phyloP scores from a whole-genome alignment of 78 protist genomes.

The Planoprotostelium fungivorum region DNA sequence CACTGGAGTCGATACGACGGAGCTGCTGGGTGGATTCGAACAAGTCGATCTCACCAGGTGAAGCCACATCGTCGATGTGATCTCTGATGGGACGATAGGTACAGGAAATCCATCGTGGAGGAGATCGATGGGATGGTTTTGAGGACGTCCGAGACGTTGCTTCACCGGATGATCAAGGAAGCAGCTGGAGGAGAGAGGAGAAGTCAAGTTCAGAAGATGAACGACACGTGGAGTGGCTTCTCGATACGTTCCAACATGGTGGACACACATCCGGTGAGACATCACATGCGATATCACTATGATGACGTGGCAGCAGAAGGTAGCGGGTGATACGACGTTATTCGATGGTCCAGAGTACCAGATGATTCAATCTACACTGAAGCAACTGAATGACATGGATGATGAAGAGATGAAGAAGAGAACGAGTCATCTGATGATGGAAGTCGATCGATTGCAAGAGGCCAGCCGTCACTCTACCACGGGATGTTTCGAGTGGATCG shows the following conservation, averaged over 20 bases:
- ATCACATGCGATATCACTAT: too few species aligned
- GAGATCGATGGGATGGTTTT: background rate
- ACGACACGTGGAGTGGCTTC: background rate
- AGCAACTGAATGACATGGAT: background rate
- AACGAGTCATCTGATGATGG: too few species aligned
- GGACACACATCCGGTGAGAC: background rate
- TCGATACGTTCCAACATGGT: background rate
- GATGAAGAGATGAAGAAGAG: background rate
- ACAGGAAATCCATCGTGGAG: background rate
- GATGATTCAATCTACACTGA: background rate
- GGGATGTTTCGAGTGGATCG: slow-evolving; percentile 96
- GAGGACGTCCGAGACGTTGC: background rate
- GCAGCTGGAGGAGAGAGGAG: background rate
- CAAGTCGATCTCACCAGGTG: slow-evolving; percentile 68
- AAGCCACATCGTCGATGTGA: background rate
- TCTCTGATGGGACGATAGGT: background rate
- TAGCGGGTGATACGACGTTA: background rate
- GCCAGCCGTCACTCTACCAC: slow-evolving; percentile 51
- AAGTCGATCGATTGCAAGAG: slow-evolving; percentile 6
- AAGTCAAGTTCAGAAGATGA: background rate
- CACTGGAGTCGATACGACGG: slow-evolving; percentile 78
- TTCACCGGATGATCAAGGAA: background rate
- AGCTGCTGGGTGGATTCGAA: slow-evolving; percentile 88
- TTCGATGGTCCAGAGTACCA: background rate
- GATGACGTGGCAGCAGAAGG: background rate